Evolutionary conservation across 163 green algal species (phyloP).

Genomic region (Prototheca cutis): DNA sequence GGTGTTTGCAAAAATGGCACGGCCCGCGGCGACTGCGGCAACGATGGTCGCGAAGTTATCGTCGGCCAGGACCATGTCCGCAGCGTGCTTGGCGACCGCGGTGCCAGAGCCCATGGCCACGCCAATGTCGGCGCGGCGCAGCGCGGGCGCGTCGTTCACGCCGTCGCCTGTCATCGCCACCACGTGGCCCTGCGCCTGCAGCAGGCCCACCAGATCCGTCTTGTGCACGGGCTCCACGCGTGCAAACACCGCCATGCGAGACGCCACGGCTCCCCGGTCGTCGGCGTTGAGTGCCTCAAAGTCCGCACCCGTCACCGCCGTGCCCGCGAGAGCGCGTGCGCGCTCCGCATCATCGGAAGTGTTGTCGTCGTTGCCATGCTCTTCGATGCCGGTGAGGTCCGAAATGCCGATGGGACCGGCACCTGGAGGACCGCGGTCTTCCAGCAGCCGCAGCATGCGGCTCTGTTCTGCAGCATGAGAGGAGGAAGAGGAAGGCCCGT

Average conservation of each 20-base stretch:
- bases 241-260: conserved; percentile 50
- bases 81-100: conserved; percentile 66
- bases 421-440: no score
- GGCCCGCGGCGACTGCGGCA: conserved; percentile 73
- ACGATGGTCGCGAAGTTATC: conserved; percentile 94
- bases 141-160: conserved; percentile 85
- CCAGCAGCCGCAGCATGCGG: no score
- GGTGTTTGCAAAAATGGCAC: conserved; percentile 93
- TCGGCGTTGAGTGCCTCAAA: conserved; percentile 66
- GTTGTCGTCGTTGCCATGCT: no score
- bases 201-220: conserved; percentile 69
- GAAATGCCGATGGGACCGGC: no score
- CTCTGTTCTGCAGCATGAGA: no score
- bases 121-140: conserved; percentile 85
- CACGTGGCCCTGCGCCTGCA: conserved; percentile 60
- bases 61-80: conserved; percentile 82
- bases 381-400: no score
- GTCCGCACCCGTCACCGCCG: conserved; percentile 43
- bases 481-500: no score
- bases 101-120: conserved; percentile 88
- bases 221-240: conserved; percentile 89
- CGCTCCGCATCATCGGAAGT: no score
- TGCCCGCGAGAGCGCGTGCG: no score
- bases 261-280: conserved; percentile 31
- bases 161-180: conserved; percentile 92